These are phyloP conservation scores for Penicillium freii DNA, from an alignment of 2,329 filamentous ascomycete species.

Conservation along the genomic window DNA sequence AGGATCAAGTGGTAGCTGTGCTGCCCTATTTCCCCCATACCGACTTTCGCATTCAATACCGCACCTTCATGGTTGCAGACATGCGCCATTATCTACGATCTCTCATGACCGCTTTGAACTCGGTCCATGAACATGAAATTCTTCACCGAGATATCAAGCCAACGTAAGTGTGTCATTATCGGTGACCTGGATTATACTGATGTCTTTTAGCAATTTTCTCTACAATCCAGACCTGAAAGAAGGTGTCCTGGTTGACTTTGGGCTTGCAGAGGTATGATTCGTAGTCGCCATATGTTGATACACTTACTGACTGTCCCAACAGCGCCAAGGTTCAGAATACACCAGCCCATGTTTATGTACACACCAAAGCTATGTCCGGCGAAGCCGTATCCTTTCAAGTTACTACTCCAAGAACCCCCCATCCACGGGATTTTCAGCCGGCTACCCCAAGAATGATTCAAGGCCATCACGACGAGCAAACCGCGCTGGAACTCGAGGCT, in stretches of 20 bases:
- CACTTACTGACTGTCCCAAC: conserved; percentile 8
- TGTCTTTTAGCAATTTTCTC: conserved; percentile 67
- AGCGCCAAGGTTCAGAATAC: conserved; percentile 56
- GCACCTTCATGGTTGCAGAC: conserved; percentile 79
- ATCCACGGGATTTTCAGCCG: conserved; percentile 51
- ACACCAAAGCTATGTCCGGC: conserved; percentile 61
- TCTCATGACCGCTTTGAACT: conserved; percentile 78
- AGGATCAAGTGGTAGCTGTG: conserved; percentile 92
- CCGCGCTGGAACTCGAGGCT: conserved; percentile 89
- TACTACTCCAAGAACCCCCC: conserved; percentile 56
- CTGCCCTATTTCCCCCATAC: conserved; percentile 93
- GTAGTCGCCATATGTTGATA: neutral
- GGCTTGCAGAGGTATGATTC: conserved; percentile 70
- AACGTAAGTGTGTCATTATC: conserved; percentile 52
- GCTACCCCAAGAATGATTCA: conserved; percentile 86
- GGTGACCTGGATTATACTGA: neutral
- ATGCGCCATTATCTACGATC: conserved; percentile 88
- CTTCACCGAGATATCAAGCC: conserved; percentile 96
- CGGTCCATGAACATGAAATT: conserved; percentile 80
- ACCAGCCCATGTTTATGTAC: conserved; percentile 70
- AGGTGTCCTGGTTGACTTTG: conserved; percentile 97
- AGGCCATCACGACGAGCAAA: conserved; percentile 88
- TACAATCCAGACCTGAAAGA: conserved; percentile 75
- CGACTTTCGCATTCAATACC: conserved; percentile 89
- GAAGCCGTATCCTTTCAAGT: conserved; percentile 54